Conservation (phyloP, 179 eudicot genomes). For the Spinacia oleracea region DNA sequence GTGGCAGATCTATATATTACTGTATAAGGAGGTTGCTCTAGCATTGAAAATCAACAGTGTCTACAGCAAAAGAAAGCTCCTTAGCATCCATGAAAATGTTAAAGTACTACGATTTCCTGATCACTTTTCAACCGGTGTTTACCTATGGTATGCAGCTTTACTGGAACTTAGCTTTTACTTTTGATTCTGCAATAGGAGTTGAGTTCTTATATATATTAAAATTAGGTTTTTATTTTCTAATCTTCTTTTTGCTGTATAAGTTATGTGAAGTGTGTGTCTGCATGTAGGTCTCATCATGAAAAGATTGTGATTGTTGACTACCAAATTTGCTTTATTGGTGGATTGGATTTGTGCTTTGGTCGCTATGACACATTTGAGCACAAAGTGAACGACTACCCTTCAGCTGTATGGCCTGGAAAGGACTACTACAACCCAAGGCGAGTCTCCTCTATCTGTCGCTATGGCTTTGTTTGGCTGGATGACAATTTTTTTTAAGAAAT, state of each 20-base stretch:
- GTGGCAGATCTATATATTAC: slow-evolving; percentile 84
- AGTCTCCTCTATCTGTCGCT: slow-evolving; percentile 8
- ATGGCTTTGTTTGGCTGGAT: neutral
- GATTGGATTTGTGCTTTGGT: slow-evolving; percentile 96
- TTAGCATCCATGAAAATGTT: slow-evolving; percentile 89
- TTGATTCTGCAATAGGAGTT: neutral
- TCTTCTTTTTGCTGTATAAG: neutral
- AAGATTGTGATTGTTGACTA: slow-evolving; percentile 89
- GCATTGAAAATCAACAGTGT: slow-evolving; percentile 94
- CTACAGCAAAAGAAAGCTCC: slow-evolving; percentile 86
- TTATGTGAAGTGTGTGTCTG: slow-evolving; percentile 16
- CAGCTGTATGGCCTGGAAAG: slow-evolving; percentile 89
- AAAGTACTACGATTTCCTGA: slow-evolving; percentile 93
- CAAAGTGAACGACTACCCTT: slow-evolving; percentile 72
- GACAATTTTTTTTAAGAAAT: neutral
- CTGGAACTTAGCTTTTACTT: slow-evolving; percentile 3
- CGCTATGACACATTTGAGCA: slow-evolving; percentile 87
- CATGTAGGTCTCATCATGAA: slow-evolving; percentile 94
- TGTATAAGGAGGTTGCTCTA: slow-evolving; percentile 91
- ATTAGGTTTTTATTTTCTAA: neutral
- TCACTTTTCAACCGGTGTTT: slow-evolving; percentile 73
- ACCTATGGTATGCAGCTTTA: slow-evolving; percentile 39
- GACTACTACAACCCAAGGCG: slow-evolving; percentile 98
- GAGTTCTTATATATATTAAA: neutral
- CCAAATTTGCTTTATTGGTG: slow-evolving; percentile 91